Conservation (phyloP, 2,329 filamentous ascomycete species). For the Aspergillus fumigatiaffinis region DNA sequence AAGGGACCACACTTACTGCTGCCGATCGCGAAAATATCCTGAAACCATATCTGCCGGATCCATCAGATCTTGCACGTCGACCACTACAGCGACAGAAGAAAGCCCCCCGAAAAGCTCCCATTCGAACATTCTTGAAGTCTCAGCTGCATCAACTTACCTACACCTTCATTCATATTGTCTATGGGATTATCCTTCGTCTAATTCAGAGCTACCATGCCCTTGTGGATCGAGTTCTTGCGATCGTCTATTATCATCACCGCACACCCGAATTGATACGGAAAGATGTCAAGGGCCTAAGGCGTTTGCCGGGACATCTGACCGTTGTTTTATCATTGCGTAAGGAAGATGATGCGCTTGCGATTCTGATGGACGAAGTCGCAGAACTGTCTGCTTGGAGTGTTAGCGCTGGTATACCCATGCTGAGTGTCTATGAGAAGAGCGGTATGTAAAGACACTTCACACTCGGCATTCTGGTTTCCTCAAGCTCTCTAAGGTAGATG, state of each 20-base stretch:
- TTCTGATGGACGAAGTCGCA: slow-evolving; percentile 81
- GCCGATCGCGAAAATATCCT: slow-evolving; percentile 50
- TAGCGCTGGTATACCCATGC: slow-evolving; percentile 77
- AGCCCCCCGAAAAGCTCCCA: slow-evolving; percentile 32
- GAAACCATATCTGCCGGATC: slow-evolving; percentile 51
- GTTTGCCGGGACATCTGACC: slow-evolving; percentile 80
- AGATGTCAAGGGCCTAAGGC: slow-evolving; percentile 71
- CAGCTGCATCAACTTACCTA: slow-evolving; percentile 44
- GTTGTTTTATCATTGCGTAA: slow-evolving; percentile 71
- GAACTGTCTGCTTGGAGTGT: slow-evolving; percentile 93
- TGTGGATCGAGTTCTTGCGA: slow-evolving; percentile 70
- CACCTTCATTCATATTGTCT: slow-evolving; percentile 63
- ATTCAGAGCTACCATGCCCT: slow-evolving; percentile 77
- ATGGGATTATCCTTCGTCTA: slow-evolving; percentile 81
- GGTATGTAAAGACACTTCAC: slow-evolving; percentile 51
- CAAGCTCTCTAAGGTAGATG: neutral
- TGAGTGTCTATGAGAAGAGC: slow-evolving; percentile 89
- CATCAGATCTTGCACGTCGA: slow-evolving; percentile 25
- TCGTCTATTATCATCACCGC: slow-evolving; percentile 92
- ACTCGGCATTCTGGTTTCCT: neutral
- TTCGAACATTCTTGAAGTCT: slow-evolving; percentile 43
- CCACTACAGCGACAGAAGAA: slow-evolving; percentile 24
- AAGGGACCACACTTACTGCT: slow-evolving; percentile 39
- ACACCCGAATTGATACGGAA: slow-evolving; percentile 88
- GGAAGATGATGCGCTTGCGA: slow-evolving; percentile 72